These are phyloP conservation scores for Cyclotella baltica DNA, from an alignment of 108 stramenopile genomes.

Conservation along the genomic window DNA sequence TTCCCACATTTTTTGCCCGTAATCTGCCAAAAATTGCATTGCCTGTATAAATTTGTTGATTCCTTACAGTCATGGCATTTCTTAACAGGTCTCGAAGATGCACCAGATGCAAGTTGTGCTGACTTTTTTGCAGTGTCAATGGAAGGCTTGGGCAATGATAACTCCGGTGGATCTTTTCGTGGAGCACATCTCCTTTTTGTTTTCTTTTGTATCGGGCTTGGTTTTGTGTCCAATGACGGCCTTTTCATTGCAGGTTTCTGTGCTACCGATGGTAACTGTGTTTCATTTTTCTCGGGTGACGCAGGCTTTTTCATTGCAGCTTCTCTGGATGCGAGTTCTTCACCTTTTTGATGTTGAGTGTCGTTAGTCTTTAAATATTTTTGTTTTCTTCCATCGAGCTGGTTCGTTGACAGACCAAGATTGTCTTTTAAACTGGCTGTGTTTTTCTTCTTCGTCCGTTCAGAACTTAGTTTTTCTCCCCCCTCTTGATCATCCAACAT, in stretches of 20 bases:
- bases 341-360: not conserved
- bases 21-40: constrained; percentile 42
- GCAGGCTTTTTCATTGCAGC: not conserved
- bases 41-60: constrained; percentile 17
- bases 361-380: not conserved
- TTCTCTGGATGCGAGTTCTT: not conserved
- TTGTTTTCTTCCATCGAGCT: not conserved
- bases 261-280: not conserved
- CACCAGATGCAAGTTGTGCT: not conserved
- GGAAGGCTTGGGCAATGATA: not conserved
- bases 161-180: constrained; percentile 1
- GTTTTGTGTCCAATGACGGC: not conserved
- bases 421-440: not conserved
- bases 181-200: not conserved
- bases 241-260: not conserved
- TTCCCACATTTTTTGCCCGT: constrained; percentile 42
- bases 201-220: not conserved
- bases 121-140: not conserved
- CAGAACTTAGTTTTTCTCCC: not conserved
- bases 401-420: not conserved
- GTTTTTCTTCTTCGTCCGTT: not conserved
- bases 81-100: not conserved
- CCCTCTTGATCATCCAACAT: not conserved
- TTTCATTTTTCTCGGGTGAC: not conserved
- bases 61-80: constrained; percentile 52